Base-by-base conservation (phyloP, 78 protist genomes). In the Diacronema lutheri region DNA sequence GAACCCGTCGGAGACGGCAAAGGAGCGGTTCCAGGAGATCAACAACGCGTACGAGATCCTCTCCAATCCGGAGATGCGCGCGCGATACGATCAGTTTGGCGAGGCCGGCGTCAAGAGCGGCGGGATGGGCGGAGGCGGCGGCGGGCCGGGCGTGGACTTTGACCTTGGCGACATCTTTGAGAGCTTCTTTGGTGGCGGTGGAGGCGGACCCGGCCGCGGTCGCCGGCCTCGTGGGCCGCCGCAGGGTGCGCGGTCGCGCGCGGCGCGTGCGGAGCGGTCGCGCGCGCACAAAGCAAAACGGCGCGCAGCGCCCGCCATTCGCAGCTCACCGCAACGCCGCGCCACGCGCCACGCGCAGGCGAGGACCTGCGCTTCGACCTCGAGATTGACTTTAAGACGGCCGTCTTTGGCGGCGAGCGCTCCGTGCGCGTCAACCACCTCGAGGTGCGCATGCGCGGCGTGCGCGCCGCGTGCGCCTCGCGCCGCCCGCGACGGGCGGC, bases 121-220 rank as follows among this genome's bases (percentile, higher is more conserved):
- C 31, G 88, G 41, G 21, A 62, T 41, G 56, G 46, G 68, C 65
- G 56, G 62, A 4, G 84, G 60, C n/a, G 37, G 37, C 55, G 84
- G 84, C 50, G 50, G 50, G 3, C 50, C 50, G 50, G 50, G 50
- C 50, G 16, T 1, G 29, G 87, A 83, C 81, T 83, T 83, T 55
- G 56, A 58, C 86, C 77, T 85, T n/a, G 89, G 89, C 31, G 89
- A 86, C 40, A 86, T 86, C 83, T 86, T 86, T 56, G 84, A 78
- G 78, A 50, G 78, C 13, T 77, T 86, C 55, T 86, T 86, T 29
- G 74, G 78, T 3, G 89, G 89, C 21, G 23, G 25, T 9, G 25
- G 16, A 20, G 35, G 50, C 50, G 50, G 50, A 7, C 50, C 50
- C 7, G 89, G 65, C 23, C 46, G 55, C n/a, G 50, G 76, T 55